These are phyloP conservation scores for Fagopyrum esculentum DNA, from an alignment of 148 eudicot genomes.

Conservation along the genomic window DNA sequence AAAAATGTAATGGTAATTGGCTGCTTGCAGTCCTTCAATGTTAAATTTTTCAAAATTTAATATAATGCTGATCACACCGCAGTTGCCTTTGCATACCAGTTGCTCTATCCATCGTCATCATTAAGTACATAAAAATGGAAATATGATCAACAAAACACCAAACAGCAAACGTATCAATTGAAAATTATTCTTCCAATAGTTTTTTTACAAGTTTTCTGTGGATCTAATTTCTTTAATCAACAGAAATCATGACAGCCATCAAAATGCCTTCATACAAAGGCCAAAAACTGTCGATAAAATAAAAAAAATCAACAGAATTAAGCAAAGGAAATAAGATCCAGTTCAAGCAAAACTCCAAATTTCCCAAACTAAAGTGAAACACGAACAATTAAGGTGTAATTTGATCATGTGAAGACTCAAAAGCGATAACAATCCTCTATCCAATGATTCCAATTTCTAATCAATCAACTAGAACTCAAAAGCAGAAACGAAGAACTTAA, in stretches of 20 bases:
- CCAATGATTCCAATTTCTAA: background rate
- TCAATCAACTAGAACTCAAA: background rate
- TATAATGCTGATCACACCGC: background rate
- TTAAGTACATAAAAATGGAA: background rate
- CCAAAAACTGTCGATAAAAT: background rate
- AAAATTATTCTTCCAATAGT: background rate
- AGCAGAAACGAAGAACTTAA: background rate
- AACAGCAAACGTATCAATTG: background rate
- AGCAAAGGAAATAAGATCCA: background rate
- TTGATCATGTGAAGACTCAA: background rate
- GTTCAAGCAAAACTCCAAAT: background rate
- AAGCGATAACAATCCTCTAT: background rate
- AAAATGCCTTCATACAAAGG: background rate
- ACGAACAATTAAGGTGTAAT: background rate
- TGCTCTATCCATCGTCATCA: constrained; percentile 2
- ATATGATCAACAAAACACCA: background rate
- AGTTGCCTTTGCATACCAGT: constrained; percentile 1
- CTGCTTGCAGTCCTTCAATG: background rate
- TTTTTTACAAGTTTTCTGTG: background rate
- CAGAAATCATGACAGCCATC: background rate
- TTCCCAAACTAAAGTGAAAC: background rate
- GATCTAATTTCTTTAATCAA: background rate
- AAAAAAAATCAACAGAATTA: background rate
- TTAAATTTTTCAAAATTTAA: background rate
- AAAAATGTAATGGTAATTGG: background rate